These are phyloP conservation scores for Nothophoma quercina DNA, from an alignment of 2,329 filamentous ascomycete genomes.

Conservation along the genomic window DNA sequence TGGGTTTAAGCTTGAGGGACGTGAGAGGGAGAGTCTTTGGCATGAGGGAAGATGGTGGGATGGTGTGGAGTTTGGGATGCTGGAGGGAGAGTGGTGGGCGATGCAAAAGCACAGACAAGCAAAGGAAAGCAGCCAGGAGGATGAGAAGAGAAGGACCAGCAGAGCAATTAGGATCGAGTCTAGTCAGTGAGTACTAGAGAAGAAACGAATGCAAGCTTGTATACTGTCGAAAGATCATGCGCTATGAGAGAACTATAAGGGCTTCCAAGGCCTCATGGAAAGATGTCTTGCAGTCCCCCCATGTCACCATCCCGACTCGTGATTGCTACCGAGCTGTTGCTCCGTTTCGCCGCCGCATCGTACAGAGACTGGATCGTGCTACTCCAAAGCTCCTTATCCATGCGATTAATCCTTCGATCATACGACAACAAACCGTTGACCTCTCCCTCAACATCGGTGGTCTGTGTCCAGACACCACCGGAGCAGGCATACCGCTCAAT, in stretches of 20 bases:
- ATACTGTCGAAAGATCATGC: too few relatives aligned
- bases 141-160: not conserved
- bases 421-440: conserved; percentile 76
- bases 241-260: too few relatives aligned
- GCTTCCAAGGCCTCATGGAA: not conserved
- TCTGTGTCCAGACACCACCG: conserved; percentile 76
- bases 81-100: conserved; percentile 39
- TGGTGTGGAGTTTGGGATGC: conserved; percentile 35
- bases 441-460: conserved; percentile 76
- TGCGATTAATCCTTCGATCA: conserved; percentile 67
- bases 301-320: conserved; percentile 2
- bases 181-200: too few relatives aligned
- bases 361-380: conserved; percentile 67
- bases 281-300: conserved; percentile 4
- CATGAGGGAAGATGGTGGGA: conserved; percentile 53
- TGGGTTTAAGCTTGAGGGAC: conserved; percentile 57
- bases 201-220: too few relatives aligned
- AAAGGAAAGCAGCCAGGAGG: not conserved
- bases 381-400: conserved; percentile 66
- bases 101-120: conserved; percentile 10
- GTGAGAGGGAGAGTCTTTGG: conserved; percentile 53
- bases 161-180: conserved; percentile 10
- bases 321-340: conserved; percentile 5
- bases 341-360: conserved; percentile 52
- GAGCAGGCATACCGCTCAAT: conserved; percentile 67